These are phyloP conservation scores for Odonthalia washingtoniensis DNA, from an alignment of 31 red algal genomes.

Conservation along the genomic window DNA sequence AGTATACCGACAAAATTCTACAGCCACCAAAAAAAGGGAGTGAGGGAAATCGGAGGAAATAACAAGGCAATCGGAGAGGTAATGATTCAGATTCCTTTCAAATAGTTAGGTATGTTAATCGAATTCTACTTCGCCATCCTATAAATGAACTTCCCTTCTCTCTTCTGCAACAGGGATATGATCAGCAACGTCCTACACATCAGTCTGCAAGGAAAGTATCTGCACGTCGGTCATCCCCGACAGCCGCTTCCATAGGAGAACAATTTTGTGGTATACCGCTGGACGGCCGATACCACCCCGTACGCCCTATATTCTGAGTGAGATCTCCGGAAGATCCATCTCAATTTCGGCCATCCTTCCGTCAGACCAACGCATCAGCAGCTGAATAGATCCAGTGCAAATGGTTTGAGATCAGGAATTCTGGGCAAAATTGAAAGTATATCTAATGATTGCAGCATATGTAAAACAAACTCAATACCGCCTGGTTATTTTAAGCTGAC, in stretches of 20 bases:
- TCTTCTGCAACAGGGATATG: not conserved
- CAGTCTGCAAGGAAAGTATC: too few species aligned
- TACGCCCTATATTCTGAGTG: not conserved
- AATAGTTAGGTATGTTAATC: not conserved
- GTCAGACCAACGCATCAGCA: not conserved
- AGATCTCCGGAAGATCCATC: not conserved
- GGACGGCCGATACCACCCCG: not conserved
- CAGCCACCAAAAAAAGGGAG: too few species aligned
- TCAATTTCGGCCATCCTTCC: not conserved
- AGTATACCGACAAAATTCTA: too few species aligned
- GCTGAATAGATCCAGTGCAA: not conserved
- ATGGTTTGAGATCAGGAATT: not conserved
- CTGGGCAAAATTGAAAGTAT: not conserved
- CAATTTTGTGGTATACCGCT: not conserved
- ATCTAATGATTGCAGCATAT: not conserved
- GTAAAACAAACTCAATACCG: too few species aligned
- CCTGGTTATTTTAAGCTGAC: too few species aligned
- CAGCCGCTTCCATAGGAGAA: not conserved
- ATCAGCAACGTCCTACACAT: too few species aligned
- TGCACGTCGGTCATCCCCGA: not conserved
- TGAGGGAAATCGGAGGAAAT: not conserved
- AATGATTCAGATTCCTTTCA: too few species aligned
- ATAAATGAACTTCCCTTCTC: not conserved
- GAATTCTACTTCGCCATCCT: not conserved
- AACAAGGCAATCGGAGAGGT: not conserved